Conservation (phyloP, 805 yeast genomes). For the Candida qinlingensis region DNA sequence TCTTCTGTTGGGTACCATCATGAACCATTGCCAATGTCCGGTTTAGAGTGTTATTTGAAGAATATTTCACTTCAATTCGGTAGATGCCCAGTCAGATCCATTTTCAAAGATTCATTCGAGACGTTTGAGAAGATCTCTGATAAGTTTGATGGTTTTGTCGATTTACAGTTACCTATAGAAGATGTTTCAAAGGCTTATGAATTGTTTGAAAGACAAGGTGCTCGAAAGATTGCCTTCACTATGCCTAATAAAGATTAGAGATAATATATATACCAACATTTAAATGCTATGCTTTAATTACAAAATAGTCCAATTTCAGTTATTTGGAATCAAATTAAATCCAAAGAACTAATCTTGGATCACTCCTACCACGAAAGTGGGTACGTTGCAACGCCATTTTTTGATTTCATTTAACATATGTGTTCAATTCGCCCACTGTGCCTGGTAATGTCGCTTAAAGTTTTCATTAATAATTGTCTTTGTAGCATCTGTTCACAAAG, state of each 20-base stretch:
- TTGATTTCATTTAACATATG: too few species aligned
- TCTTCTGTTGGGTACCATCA: conserved; percentile 59
- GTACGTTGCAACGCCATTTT: too few species aligned
- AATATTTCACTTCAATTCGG: conserved; percentile 56
- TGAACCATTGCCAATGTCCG: conserved; percentile 49
- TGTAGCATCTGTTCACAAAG: too few species aligned
- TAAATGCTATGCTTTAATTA: too few species aligned
- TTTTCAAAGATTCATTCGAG: conserved; percentile 46
- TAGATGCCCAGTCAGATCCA: conserved; percentile 55
- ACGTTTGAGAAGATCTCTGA: conserved; percentile 39
- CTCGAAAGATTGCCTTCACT: conserved; percentile 49
- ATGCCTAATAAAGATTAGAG: background rate
- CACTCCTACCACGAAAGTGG: too few species aligned
- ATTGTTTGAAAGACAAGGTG: conserved; percentile 47
- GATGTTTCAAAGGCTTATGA: conserved; percentile 44
- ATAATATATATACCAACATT: too few species aligned
- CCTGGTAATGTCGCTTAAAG: too few species aligned
- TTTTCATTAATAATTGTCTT: too few species aligned
- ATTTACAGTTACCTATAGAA: conserved; percentile 37
- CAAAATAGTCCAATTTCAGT: too few species aligned
- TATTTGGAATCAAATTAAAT: too few species aligned
- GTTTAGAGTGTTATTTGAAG: conserved; percentile 52
- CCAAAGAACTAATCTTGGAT: too few species aligned
- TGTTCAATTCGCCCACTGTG: too few species aligned
- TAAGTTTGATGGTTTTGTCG: conserved; percentile 48